Evolutionary conservation across 805 yeast species (phyloP), one percentile per base, ranked within the genome.

Genomic region (Candida ulmi): DNA sequence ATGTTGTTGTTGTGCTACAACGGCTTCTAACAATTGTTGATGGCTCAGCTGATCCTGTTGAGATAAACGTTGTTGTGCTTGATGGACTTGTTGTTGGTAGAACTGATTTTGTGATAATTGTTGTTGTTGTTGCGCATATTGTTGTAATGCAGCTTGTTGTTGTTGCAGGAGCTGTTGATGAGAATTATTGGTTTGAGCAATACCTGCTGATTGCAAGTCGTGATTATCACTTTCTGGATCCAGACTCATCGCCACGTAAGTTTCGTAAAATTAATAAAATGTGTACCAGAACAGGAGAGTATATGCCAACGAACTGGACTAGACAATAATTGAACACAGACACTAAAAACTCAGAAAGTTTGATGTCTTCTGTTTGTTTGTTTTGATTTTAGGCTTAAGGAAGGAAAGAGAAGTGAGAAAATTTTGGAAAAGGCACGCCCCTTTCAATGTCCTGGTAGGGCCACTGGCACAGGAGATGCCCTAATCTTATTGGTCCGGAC

Each of bases 181-280:
- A 33, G 41, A 41, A 19, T 42, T 34, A 40, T 40, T 41, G 30
- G 43, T 30, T 35, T 44, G 53, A 12, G 49, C 45, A 24, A 47
- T 40, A 33, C 50, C 48, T 6, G 44, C 54, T 7, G 46, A 50
- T 39, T 54, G 59, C 3, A 54, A 43, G 7, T 55, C 58, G 25
- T 35, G 46, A 18, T 52, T 53, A 17, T 55, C 55, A 26, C 27
- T 37, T 15, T 43, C 38, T 25, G 50, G 50, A 26, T 55, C 55
- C 40, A 48, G 23, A 23, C 43, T 39, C 43, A 42, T 42, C 26
- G n/a, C 23, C n/a, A 21, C 18, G 15, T 15, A 23, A 23, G 17
- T 7, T 8, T 41, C n/a, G n/a, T n/a, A n/a, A n/a, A n/a, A n/a
- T n/a, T n/a, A n/a, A n/a, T n/a, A n/a, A n/a, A n/a, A n/a, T n/a